phyloP scores from a whole-genome alignment of 176 grass and related monocot genomes.

The Triticum monococcum region DNA sequence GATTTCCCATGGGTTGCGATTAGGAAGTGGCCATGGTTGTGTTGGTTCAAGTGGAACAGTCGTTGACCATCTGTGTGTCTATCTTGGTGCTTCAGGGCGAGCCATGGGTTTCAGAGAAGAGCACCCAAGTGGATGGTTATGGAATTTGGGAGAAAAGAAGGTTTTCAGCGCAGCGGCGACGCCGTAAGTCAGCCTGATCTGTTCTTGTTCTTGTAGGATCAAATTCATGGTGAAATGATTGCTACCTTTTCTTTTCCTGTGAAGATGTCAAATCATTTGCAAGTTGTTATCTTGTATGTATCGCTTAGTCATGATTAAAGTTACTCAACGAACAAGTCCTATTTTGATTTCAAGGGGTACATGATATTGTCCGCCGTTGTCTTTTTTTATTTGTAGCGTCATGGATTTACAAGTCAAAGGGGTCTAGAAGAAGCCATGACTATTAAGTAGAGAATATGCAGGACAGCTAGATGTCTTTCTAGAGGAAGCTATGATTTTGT shows the following conservation, averaged over 20 bases:
- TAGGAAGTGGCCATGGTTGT: background rate
- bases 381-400: background rate
- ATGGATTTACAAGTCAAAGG: conserved; percentile 9
- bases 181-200: conserved; percentile 49
- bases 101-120: conserved; percentile 26
- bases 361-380: background rate
- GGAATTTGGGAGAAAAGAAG: conserved; percentile 35
- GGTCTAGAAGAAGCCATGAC: conserved; percentile 17
- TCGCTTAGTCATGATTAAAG: background rate
- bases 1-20: background rate
- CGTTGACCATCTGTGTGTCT: background rate
- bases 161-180: conserved; percentile 11
- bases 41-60: background rate
- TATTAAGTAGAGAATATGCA: background rate
- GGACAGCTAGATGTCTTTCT: background rate
- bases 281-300: background rate
- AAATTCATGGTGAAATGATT: background rate
- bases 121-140: conserved; percentile 32
- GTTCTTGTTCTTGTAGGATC: background rate
- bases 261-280: background rate
- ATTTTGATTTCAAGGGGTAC: background rate
- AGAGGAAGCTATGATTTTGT: conserved; percentile 23
- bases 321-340: background rate
- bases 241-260: background rate
- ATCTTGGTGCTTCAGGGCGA: conserved; percentile 28